These are phyloP conservation scores for Skeletonema potamos DNA, from an alignment of 108 stramenopile genomes.

Conservation along the genomic window DNA sequence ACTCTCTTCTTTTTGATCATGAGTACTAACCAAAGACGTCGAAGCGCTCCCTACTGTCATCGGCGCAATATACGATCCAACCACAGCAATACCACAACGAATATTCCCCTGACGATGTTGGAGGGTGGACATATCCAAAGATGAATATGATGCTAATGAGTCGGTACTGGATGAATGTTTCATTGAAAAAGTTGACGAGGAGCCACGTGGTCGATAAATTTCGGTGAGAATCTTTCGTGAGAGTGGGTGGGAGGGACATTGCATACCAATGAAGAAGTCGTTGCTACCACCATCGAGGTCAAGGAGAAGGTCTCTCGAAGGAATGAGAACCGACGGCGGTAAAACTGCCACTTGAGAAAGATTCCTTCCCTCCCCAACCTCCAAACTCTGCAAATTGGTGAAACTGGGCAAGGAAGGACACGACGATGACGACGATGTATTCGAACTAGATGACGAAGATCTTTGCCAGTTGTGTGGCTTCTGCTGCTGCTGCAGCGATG, in stretches of 20 bases:
- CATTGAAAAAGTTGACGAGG: not conserved
- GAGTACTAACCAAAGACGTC: not conserved
- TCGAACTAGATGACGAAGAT: not conserved
- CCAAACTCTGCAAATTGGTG: not conserved
- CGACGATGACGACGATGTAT: conserved; percentile 2
- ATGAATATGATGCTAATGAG: conserved; percentile 7
- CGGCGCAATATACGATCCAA: not conserved
- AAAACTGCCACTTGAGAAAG: not conserved
- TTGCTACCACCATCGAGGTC: not conserved
- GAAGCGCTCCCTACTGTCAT: not conserved
- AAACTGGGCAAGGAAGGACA: not conserved
- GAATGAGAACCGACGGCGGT: conserved; percentile 15
- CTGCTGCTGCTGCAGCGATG: not conserved
- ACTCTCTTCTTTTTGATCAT: too few relatives aligned
- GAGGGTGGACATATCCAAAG: not conserved
- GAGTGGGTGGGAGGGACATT: conserved; percentile 37
- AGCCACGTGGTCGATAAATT: conserved; percentile 6
- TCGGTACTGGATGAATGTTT: conserved; percentile 3
- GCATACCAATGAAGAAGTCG: conserved; percentile 26
- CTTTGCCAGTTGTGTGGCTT: not conserved
- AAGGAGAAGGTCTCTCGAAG: not conserved
- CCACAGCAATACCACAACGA: conserved; percentile 5
- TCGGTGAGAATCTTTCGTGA: conserved; percentile 24
- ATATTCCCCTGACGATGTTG: not conserved
- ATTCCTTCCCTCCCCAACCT: not conserved